Conservation (phyloP, 139 green algal genomes). For the Volvox reticuliferus region DNA sequence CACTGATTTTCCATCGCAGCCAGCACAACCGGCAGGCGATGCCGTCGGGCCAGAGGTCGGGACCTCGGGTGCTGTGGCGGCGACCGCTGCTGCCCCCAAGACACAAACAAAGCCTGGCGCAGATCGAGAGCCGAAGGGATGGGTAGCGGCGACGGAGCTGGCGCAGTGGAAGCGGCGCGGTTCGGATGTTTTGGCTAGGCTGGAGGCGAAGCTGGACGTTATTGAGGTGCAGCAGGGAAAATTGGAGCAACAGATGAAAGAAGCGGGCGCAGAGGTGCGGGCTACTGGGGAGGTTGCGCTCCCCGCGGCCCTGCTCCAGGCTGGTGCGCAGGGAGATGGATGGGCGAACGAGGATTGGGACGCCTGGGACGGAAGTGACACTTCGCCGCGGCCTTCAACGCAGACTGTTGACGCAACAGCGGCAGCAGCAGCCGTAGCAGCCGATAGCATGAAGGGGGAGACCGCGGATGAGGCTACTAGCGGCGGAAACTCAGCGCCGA, state of each 20-base stretch:
- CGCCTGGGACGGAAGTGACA: neutral
- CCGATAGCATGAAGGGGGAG: too few relatives aligned
- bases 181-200: constrained; percentile 9
- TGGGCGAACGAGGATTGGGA: constrained; percentile 33
- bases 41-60: neutral
- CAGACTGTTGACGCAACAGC: too few relatives aligned
- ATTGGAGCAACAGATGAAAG: constrained; percentile 5
- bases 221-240: neutral
- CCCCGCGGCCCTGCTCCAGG: neutral
- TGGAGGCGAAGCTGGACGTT: neutral
- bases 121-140: neutral
- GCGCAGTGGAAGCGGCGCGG: constrained; percentile 10
- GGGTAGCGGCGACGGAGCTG: neutral
- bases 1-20: constrained; percentile 1
- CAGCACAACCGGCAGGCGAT: neutral
- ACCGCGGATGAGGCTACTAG: too few relatives aligned
- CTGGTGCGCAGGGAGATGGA: neutral
- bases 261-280: neutral
- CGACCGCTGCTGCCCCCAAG: neutral
- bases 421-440: neutral
- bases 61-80: too few relatives aligned
- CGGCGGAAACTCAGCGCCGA: too few relatives aligned
- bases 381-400: neutral
- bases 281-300: neutral
- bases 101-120: too few relatives aligned